Evolutionary conservation across 345 rosid species (phyloP).

Genomic region (Psidium friedrichsthalianum): DNA sequence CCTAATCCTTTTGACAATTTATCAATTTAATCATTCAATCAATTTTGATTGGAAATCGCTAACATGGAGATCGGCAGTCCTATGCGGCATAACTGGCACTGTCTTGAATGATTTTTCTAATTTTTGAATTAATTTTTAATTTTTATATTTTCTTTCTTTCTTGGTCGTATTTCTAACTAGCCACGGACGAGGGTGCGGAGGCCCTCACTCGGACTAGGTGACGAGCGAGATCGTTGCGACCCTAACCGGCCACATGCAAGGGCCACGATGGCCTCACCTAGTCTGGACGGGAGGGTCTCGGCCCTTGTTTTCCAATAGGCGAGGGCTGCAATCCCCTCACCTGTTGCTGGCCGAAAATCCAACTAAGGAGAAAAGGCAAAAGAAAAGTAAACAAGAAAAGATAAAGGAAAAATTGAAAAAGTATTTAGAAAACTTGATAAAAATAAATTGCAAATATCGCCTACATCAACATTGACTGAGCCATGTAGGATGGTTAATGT

Average conservation of each 20-base stretch:
- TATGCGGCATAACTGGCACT: rapidly evolving
- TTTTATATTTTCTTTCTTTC: not conserved
- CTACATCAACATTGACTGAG: not conserved
- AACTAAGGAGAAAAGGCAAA: not conserved
- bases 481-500: rapidly evolving
- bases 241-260: too few relatives aligned
- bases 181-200: not conserved
- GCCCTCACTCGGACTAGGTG: not conserved
- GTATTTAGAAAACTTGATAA: not conserved
- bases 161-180: not conserved
- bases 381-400: not conserved
- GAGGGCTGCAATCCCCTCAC: not conserved
- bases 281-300: not conserved
- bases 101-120: rapidly evolving
- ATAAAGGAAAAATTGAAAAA: not conserved
- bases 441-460: not conserved
- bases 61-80: rapidly evolving
- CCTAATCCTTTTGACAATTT: too few relatives aligned
- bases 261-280: not conserved
- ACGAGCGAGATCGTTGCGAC: too few relatives aligned
- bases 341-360: not conserved
- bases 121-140: not conserved
- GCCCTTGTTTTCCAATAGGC: not conserved
- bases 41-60: not conserved
- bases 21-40: not conserved